A percentile compares a stretch with the other conserved stretches of the same genome.
These are phyloP conservation scores for Diutina sp. DNA, from an alignment of 1,139 yeast species.

Conservation along the genomic window DNA sequence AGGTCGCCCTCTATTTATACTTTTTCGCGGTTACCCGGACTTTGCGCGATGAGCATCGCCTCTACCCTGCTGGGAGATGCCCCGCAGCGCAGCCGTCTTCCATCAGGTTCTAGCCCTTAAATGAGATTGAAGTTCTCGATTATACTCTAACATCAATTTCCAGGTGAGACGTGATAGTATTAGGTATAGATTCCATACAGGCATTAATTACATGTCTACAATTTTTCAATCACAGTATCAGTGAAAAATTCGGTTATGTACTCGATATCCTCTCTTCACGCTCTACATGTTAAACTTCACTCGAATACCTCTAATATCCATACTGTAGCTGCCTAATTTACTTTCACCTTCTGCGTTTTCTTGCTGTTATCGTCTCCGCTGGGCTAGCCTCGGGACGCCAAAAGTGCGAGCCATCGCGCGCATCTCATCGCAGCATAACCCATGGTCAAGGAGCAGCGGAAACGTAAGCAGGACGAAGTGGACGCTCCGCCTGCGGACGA, in stretches of 20 bases:
- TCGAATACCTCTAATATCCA: too few species aligned
- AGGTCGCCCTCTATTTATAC: not conserved
- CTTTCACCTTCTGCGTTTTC: not conserved
- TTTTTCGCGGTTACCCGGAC: not conserved
- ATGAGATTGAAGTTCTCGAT: too few species aligned
- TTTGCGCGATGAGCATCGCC: not conserved
- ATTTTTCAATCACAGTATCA: too few species aligned
- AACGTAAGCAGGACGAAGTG: not conserved
- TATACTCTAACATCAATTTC: too few species aligned
- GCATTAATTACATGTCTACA: too few species aligned
- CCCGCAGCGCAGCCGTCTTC: not conserved
- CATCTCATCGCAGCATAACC: not conserved
- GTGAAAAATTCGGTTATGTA: too few species aligned
- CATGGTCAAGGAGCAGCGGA: slow-evolving; percentile 1
- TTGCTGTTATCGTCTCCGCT: not conserved
- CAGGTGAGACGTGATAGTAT: too few species aligned
- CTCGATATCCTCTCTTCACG: too few species aligned
- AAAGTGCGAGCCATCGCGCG: not conserved
- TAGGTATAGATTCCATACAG: too few species aligned
- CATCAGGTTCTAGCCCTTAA: not conserved
- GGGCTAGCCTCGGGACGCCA: not conserved
- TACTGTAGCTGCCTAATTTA: too few species aligned
- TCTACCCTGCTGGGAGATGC: not conserved
- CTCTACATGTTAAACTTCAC: too few species aligned
- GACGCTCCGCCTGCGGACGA: not conserved